Evolutionary conservation across 2,329 filamentous ascomycete species (phyloP), one percentile per base, ranked within the genome.

Genomic region (Aotearoamyces nothofagi): DNA sequence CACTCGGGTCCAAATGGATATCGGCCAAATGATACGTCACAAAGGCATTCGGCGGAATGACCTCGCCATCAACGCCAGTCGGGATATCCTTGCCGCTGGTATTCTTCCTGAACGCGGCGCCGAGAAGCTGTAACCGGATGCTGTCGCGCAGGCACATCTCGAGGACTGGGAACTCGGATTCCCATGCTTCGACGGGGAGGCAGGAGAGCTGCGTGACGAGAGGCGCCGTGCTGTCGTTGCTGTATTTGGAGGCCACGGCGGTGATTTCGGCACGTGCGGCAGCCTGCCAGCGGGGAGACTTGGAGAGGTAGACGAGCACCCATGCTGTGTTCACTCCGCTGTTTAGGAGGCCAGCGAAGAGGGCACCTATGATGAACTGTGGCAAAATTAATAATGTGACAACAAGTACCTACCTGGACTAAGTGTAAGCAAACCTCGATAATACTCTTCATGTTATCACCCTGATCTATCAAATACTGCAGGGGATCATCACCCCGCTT

Each of bases 311-410:
- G 44, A 58, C 35, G 35, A 71, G 43, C 35, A 69, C 48, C 55
- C 60, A 69, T 2, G 59, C 58, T 1, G 61, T 59, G 37, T 66
- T 69, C 42, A 67, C 58, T 22, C 64, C 65, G 14, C 52, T 63
- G 46, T 71, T 72, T n/a, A 69, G 38, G 17, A 64, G 50, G n/a
- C 66, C 66, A 1, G 66, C 66, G 40, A 66, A 69, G 3, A 73
- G 47, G 0, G 62, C 51, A 9, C 58, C 57, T n/a, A 70, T 48
- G 17, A 67, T 52, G 44, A 69, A 67, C 51, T 61, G 37, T 10
- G n/a, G n/a, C n/a, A n/a, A n/a, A n/a, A n/a, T n/a, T n/a, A n/a
- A n/a, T n/a, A n/a, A n/a, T n/a, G n/a, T n/a, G n/a, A n/a, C n/a
- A n/a, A n/a, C n/a, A n/a, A n/a, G n/a, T n/a, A n/a, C 25, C 13